Percentiles rank a stretch among this genome's conserved stretches.
phyloP scores from a whole-genome alignment of 2,329 filamentous ascomycete genomes.

The Ophiocordyceps unilateralis region DNA sequence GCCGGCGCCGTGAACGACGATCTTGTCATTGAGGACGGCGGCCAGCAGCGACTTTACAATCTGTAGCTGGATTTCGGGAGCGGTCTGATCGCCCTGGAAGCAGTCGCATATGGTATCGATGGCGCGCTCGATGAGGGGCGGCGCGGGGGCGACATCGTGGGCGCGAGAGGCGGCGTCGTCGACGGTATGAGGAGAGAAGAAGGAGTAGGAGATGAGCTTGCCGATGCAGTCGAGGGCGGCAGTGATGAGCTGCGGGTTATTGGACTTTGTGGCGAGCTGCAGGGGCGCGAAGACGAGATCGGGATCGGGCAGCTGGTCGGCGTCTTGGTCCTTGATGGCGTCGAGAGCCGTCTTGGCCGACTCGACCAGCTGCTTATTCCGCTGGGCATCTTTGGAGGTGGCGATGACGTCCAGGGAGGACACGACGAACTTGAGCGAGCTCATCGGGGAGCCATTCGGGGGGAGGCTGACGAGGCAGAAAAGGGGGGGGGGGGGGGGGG shows the following conservation, averaged over 20 bases:
- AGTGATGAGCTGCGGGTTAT: conserved; percentile 71
- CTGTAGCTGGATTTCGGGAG: conserved; percentile 83
- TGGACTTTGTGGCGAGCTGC: conserved; percentile 73
- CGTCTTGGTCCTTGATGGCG: conserved; percentile 64
- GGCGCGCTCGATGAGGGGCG: conserved; percentile 84
- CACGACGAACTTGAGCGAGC: conserved; percentile 90
- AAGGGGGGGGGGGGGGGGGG: not conserved
- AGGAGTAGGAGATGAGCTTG: conserved; percentile 96
- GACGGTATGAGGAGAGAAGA: conserved; percentile 62
- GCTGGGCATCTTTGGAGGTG: conserved; percentile 76
- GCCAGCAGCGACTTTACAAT: conserved; percentile 95
- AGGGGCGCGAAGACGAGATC: conserved; percentile 84
- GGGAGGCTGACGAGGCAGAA: not conserved
- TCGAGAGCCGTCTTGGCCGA: conserved; percentile 65
- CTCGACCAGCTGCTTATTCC: conserved; percentile 69
- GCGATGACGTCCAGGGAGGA: conserved; percentile 86
- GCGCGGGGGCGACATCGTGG: conserved; percentile 14
- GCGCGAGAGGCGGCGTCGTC: conserved; percentile 24
- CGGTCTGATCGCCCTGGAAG: conserved; percentile 90
- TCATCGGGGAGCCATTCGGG: conserved; percentile 51
- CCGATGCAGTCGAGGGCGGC: conserved; percentile 94
- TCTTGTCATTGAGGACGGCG: conserved; percentile 95
- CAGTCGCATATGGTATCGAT: conserved; percentile 99
- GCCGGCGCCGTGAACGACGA: conserved; percentile 91
- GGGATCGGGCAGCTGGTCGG: conserved; percentile 62